phyloP scores from a whole-genome alignment of 768 basidiomycete species.

The Chiua virens region DNA sequence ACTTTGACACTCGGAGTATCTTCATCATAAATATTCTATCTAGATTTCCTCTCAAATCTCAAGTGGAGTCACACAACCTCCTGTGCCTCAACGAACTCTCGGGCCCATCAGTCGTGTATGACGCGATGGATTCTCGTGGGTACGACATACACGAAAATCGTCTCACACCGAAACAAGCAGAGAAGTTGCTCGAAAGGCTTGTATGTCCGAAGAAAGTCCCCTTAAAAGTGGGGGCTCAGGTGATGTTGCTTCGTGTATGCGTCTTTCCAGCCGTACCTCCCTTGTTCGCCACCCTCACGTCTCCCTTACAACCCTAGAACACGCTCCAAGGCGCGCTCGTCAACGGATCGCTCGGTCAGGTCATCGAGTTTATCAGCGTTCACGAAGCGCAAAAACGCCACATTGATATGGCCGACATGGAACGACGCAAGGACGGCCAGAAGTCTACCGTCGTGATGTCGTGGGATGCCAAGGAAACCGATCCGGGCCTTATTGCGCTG shows the following conservation, averaged over 20 bases:
- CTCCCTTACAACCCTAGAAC: slow-evolving; percentile 25
- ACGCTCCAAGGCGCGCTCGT: slow-evolving; percentile 45
- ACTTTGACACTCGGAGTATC: background rate
- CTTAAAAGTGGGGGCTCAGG: slow-evolving; percentile 72
- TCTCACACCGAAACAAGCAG: slow-evolving; percentile 31
- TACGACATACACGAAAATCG: slow-evolving; percentile 36
- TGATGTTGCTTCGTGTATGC: slow-evolving; percentile 58
- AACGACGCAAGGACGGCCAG: slow-evolving; percentile 15
- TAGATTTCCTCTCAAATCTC: slow-evolving; percentile 29
- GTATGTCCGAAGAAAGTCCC: slow-evolving; percentile 48
- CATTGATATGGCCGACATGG: slow-evolving; percentile 31
- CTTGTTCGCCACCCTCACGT: background rate
- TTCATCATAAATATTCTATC: background rate
- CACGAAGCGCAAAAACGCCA: slow-evolving; percentile 29
- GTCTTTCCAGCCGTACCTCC: background rate
- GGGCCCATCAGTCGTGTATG: slow-evolving; percentile 35
- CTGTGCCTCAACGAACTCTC: slow-evolving; percentile 16
- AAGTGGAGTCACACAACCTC: slow-evolving; percentile 27
- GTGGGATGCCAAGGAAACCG: background rate
- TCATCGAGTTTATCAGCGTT: slow-evolving; percentile 39
- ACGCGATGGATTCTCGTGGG: slow-evolving; percentile 47
- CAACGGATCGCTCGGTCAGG: slow-evolving; percentile 89
- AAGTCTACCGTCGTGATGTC: background rate
- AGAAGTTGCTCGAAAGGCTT: slow-evolving; percentile 43
- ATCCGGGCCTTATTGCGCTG: slow-evolving; percentile 17